phyloP scores from a whole-genome alignment of 1,139 yeast species.

The Nakaseomyces sp. region DNA sequence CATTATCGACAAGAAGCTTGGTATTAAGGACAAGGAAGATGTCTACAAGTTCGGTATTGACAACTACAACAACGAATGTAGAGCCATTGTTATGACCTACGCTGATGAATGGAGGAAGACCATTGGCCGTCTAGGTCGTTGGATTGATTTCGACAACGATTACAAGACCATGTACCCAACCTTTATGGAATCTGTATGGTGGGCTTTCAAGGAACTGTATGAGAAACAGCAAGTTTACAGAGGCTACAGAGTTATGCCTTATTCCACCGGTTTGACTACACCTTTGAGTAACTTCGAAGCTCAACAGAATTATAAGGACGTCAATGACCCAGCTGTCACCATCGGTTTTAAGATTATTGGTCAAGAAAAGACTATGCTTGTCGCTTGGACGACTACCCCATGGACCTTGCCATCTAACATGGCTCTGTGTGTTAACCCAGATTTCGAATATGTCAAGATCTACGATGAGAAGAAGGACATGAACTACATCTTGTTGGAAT shows the following conservation, averaged over 20 bases:
- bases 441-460: conserved; percentile 84
- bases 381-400: conserved; percentile 99
- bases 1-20: conserved; percentile 94
- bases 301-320: conserved; percentile 95
- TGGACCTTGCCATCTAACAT: conserved; percentile 97
- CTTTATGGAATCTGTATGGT: conserved; percentile 98
- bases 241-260: conserved; percentile 97
- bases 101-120: conserved; percentile 92
- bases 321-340: conserved; percentile 92
- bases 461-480: conserved; percentile 78
- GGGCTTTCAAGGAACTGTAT: conserved; percentile 89
- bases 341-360: conserved; percentile 75
- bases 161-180: conserved; percentile 93
- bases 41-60: conserved; percentile 90
- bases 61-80: conserved; percentile 88
- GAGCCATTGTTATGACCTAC: conserved; percentile 94
- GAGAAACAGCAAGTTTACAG: conserved; percentile 83
- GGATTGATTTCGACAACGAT: conserved; percentile 99
- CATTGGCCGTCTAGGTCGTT: conserved; percentile 89
- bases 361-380: conserved; percentile 72
- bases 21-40: conserved; percentile 87
- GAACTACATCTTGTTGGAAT: conserved; percentile 74
- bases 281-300: conserved; percentile 97
- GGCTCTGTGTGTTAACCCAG: conserved; percentile 86
- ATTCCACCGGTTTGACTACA: conserved; percentile 93